Evolutionary conservation across 305 asterid species (phyloP), one percentile per base, ranked within the genome.

Genomic region (Plantago coronopus): DNA sequence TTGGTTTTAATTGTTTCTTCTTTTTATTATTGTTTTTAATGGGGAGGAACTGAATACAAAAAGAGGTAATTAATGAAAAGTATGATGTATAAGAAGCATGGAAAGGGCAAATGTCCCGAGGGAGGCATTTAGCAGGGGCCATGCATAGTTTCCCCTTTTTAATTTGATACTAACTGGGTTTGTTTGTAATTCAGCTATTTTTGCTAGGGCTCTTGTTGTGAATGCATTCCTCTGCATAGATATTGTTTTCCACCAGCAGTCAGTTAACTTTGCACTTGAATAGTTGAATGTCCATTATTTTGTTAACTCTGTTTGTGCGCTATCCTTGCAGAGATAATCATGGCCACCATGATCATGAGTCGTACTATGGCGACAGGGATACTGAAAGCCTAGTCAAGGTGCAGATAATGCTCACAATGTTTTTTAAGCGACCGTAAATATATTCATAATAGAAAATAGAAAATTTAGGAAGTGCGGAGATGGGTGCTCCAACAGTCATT

Each of bases 351-450:
- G 93, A 86, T 14, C 99, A 94, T 47, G 99, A 94, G 76, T 76
- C 99, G 16, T 94, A 94, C 79, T 90, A 94, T 78, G 99, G 99
- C 2, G 96, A 94, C 74, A 89, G 97, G 60, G 97, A 94, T 75
- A 86, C 95, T 4, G 91, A 86, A 27, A 85, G 73, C 76, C 82
- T 94, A 40, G 91, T 90, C 66, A 81, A 78, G 91, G 99, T 94
- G 80, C 77, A 83, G 59, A 44, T 44, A 29, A 57, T 65, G 45
- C 48, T 62, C 62, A 55, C 22, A 51, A 57, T 49, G 3, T 54
- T 54, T 53, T 17, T 54, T 25, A 25, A 10, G n/a, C n/a, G n/a
- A n/a, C n/a, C n/a, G n/a, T 25, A 22, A 54, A n/a, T 29, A 11
- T 12, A 38, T 38, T 38, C 16, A 38, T 37, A n/a, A 37, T 38